Evolutionary conservation across 345 rosid species (phyloP).

Genomic region (Gossypium australe): DNA sequence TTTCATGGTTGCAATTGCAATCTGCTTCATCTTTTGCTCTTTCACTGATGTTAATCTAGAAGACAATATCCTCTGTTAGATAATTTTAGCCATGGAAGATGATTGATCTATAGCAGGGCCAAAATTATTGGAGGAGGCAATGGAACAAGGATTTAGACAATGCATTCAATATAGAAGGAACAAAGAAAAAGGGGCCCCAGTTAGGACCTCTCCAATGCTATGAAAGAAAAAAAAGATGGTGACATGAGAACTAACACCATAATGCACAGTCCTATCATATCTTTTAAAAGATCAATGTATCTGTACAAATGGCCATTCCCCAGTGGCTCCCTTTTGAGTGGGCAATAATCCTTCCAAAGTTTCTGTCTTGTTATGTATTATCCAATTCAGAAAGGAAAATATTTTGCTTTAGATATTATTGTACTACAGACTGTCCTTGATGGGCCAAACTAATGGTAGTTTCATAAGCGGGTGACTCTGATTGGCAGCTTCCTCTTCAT

Average conservation of each 20-base stretch:
- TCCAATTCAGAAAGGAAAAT: neutral
- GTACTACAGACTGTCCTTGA: neutral
- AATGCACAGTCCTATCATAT: neutral
- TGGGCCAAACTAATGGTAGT: slow-evolving; percentile 13
- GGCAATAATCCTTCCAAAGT: slow-evolving; percentile 11
- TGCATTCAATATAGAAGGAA: slow-evolving; percentile 21
- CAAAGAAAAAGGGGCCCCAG: slow-evolving; percentile 3
- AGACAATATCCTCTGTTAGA: neutral
- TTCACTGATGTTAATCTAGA: neutral
- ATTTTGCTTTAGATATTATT: neutral
- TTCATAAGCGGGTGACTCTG: slow-evolving; percentile 30
- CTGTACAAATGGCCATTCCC: slow-evolving; percentile 4
- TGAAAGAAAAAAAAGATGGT: slow-evolving; percentile 17
- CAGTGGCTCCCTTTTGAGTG: slow-evolving; percentile 10
- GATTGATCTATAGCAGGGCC: neutral
- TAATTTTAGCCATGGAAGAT: neutral
- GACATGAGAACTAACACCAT: slow-evolving; percentile 38
- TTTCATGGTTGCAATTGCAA: neutral
- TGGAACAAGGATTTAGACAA: slow-evolving; percentile 12
- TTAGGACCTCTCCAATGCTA: slow-evolving; percentile 1
- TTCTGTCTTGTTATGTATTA: slow-evolving; percentile 8
- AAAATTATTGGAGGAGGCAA: neutral
- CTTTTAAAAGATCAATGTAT: neutral
- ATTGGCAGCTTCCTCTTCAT: slow-evolving; percentile 67
- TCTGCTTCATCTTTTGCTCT: neutral